Conservation (phyloP, 169 alveolate genomes). For the Eimeria zaria region DNA sequence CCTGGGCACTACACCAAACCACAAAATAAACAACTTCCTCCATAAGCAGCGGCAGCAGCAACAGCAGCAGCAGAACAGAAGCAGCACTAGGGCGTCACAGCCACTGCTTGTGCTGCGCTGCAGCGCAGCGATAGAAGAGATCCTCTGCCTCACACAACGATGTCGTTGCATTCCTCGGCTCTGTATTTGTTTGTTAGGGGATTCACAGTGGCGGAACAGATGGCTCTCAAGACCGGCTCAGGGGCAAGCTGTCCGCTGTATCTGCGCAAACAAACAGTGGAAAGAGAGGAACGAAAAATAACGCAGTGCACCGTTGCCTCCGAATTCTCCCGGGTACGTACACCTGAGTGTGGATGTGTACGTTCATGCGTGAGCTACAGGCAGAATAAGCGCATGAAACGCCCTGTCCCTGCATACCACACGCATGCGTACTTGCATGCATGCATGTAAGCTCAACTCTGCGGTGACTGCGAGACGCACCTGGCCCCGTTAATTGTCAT, state of each 20-base stretch:
- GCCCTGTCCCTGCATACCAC: not conserved
- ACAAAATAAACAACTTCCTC: not conserved
- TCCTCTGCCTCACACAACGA: constrained; percentile 41
- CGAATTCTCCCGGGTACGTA: not conserved
- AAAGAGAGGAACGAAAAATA: not conserved
- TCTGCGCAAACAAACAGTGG: not conserved
- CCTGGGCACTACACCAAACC: not conserved
- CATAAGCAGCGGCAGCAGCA: constrained; percentile 7
- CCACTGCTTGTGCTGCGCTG: constrained; percentile 15
- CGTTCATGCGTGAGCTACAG: not conserved
- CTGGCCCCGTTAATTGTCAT: constrained; percentile 74
- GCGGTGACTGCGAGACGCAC: not conserved
- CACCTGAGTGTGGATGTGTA: not conserved
- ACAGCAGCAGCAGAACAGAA: not conserved
- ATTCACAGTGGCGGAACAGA: constrained; percentile 72
- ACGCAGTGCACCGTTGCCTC: not conserved
- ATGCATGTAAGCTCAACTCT: not conserved
- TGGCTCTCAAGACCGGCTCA: constrained; percentile 75
- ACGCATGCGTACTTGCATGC: not conserved
- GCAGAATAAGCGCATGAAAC: not conserved
- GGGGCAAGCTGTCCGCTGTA: constrained; percentile 71
- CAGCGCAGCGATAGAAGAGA: not conserved
- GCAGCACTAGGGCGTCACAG: not conserved
- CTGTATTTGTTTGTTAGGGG: constrained; percentile 37
- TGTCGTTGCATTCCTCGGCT: constrained; percentile 77